Conservation (phyloP, 768 basidiomycete species). For the Termitomyces sp. region DNA sequence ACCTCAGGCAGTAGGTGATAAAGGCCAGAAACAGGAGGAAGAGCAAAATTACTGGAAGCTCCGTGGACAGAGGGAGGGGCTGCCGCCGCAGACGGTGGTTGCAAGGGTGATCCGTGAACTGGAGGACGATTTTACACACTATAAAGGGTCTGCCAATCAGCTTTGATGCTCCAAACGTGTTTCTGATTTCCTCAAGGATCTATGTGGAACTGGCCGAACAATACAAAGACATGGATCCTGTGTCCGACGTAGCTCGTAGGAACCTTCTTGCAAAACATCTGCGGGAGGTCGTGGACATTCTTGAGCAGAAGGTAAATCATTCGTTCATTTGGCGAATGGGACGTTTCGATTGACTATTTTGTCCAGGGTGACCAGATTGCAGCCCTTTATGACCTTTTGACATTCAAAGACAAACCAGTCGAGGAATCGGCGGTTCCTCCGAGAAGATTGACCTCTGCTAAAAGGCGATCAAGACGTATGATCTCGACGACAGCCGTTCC, state of each 20-base stretch:
- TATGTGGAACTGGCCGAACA: conserved; percentile 90
- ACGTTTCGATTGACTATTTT: background rate
- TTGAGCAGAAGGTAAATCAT: conserved; percentile 77
- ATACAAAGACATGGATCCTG: conserved; percentile 86
- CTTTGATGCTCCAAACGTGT: conserved; percentile 1
- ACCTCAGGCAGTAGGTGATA: conserved; percentile 6
- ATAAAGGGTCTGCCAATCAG: conserved; percentile 68
- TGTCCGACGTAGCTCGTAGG: conserved; percentile 73
- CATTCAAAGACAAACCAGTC: conserved; percentile 63
- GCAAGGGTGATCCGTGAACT: conserved; percentile 79
- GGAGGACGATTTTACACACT: conserved; percentile 93
- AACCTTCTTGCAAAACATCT: conserved; percentile 86
- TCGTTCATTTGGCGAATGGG: background rate
- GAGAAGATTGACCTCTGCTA: background rate
- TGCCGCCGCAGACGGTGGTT: conserved; percentile 87
- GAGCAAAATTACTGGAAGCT: conserved; percentile 24
- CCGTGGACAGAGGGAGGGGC: conserved; percentile 28
- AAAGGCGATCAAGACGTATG: conserved; percentile 1
- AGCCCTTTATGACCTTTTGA: conserved; percentile 79
- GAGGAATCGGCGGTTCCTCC: conserved; percentile 22
- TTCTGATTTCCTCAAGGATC: conserved; percentile 45
- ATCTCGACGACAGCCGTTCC: conserved; percentile 6
- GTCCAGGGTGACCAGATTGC: conserved; percentile 88
- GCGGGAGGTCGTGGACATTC: conserved; percentile 83
- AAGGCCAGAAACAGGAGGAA: conserved; percentile 27